Evolutionary conservation across 768 basidiomycete genomes (phyloP), one percentile per base, ranked within the genome.

Genomic region (Boletus rex-veris): DNA sequence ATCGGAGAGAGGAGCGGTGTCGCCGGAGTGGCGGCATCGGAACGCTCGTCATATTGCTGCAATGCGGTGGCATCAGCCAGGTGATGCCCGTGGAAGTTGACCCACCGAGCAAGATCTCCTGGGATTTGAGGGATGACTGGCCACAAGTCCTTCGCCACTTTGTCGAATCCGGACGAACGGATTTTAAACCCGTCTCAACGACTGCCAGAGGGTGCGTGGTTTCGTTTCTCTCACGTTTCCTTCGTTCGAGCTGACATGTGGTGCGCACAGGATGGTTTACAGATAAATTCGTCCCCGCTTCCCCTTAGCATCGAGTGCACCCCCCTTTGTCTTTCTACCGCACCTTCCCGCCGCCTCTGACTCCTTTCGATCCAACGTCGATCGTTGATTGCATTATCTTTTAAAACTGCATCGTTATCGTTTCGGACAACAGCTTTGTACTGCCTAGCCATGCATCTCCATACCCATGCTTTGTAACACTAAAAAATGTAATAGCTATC

Each of bases 11-110:
- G 64, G 85, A 89, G 37, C 83, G 90, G 42, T 90, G 86, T 71
- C 80, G 90, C 26, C 79, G 80, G 33, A 80, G 70, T 60, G 90
- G 90, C 12, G 90, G 90, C 12, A 84, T 91, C 59, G 90, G 90
- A 18, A 82, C 85, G 5, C 76, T 85, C 3, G 77, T 91, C 48
- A 78, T 92, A 68, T 75, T 91, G 66, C 77, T 92, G 53, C 87
- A 91, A 64, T 90, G 89, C 63, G 86, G 82, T 36, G 77, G 78
- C 21, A 78, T 90, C 63, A 84, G 82, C 64, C 88, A 92, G 62
- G 88, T 92, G 58, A 88, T 91, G 85, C 90, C 90, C 31, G 87
- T 91, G 58, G 90, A 92, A 66, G 85, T 91, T 47, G 90, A 92
- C 68, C 81, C 86, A 7, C 89, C 87, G 1, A 73, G 78, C 53